phyloP scores from a whole-genome alignment of 2,329 filamentous ascomycete genomes.

The Alternaria sp. region DNA sequence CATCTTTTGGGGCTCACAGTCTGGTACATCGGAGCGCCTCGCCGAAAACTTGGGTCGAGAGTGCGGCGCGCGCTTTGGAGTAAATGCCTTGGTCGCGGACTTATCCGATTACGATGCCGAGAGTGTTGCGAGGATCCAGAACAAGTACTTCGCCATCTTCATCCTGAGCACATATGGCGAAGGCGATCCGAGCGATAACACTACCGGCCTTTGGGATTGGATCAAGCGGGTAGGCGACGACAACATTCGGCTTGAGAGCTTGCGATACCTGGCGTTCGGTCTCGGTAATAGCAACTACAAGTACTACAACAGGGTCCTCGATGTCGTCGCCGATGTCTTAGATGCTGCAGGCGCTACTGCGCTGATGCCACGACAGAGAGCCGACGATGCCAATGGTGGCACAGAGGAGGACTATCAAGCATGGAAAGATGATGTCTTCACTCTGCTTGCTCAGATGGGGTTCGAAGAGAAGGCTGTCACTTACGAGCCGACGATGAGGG shows the following conservation, averaged over 20 bases:
- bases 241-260: slow-evolving; percentile 25
- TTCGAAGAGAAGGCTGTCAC: slow-evolving; percentile 42
- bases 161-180: slow-evolving; percentile 49
- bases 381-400: slow-evolving; percentile 51
- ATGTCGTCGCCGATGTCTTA: slow-evolving; percentile 43
- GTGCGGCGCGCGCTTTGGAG: slow-evolving; percentile 49
- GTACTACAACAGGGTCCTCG: slow-evolving; percentile 53
- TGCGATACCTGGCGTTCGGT: slow-evolving; percentile 53
- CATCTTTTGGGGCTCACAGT: slow-evolving; percentile 59
- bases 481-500: slow-evolving; percentile 43
- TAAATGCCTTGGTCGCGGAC: slow-evolving; percentile 52
- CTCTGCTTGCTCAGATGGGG: slow-evolving; percentile 40
- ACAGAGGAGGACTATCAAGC: slow-evolving; percentile 54
- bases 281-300: slow-evolving; percentile 58
- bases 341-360: slow-evolving; percentile 42
- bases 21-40: slow-evolving; percentile 55
- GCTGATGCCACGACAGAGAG: slow-evolving; percentile 44
- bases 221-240: slow-evolving; percentile 37
- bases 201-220: slow-evolving; percentile 44
- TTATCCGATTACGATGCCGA: slow-evolving; percentile 57
- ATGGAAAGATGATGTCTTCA: slow-evolving; percentile 51
- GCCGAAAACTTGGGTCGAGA: slow-evolving; percentile 53
- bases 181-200: slow-evolving; percentile 50
- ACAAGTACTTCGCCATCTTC: slow-evolving; percentile 43
- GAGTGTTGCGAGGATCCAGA: slow-evolving; percentile 41